Percentiles rank a stretch among this genome's conserved stretches.
Evolutionary conservation across 176 grass and related monocot species (phyloP).

Genomic region (Bonia amplexicaulis): DNA sequence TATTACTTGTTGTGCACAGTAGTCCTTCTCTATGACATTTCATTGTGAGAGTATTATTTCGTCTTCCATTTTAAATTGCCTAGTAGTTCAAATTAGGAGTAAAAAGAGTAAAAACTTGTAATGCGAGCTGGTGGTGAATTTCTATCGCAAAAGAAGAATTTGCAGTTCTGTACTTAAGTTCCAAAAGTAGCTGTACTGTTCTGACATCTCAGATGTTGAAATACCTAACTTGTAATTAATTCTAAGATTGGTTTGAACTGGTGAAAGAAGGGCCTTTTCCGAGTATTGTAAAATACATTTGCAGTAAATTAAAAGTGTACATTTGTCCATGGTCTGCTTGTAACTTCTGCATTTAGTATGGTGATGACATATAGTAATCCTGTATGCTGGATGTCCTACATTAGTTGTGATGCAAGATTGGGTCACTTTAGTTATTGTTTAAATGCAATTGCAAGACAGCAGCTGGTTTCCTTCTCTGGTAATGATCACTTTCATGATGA

Average conservation of each 20-base stretch:
- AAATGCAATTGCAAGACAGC: background rate
- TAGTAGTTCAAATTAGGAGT: background rate
- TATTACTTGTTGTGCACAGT: background rate
- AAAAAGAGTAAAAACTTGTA: background rate
- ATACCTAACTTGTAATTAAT: background rate
- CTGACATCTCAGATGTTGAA: background rate
- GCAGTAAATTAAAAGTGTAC: background rate
- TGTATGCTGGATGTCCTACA: background rate
- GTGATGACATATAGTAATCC: background rate
- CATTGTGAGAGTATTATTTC: background rate
- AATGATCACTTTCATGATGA: background rate
- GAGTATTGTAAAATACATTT: background rate
- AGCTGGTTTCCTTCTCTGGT: background rate
- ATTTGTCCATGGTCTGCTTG: background rate
- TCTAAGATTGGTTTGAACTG: background rate
- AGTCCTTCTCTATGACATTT: background rate
- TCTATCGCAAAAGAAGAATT: background rate
- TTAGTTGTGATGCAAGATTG: background rate
- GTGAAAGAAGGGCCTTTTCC: background rate
- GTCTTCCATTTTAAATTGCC: background rate
- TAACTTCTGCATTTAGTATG: slow-evolving; percentile 7
- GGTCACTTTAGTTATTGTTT: background rate
- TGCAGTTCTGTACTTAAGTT: background rate
- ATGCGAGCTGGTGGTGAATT: background rate
- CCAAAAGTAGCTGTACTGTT: background rate